Evolutionary conservation across 495 filamentous ascomycete species (phyloP), one percentile per base, ranked within the genome.

Genomic region (Apiosordaria backusii): DNA sequence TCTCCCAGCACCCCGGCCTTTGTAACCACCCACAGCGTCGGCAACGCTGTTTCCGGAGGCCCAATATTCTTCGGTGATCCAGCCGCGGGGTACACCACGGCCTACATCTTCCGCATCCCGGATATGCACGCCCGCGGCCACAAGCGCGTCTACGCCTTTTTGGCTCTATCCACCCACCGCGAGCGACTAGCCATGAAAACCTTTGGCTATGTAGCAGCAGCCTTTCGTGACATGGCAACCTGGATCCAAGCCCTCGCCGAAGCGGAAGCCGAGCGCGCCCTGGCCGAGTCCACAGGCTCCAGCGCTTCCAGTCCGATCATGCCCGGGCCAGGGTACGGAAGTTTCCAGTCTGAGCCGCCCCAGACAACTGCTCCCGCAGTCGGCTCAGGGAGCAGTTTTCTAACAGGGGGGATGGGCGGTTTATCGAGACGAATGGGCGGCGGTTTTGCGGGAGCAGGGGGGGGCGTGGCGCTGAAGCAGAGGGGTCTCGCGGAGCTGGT

Each of bases 51-150:
- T 0, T 84, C 81, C 23, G 83, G 83, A 18, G 93, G 93, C 0
- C 91, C 91, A 13, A 83, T 97, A 52, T 92, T 91, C 70, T 97
- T 97, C 68, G 92, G 92, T 24, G 93, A 97, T 70, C 83, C 89
- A 3, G 78, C 84, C 0, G 87, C 89, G 3, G 94, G 93, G 55
- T 96, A 94, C 78, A 96, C 93, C 3, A 94, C 94, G 13, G 93
- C 93, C 65, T 96, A 91, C 75, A 89, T 96, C 71, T 97, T 97
- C 75, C 91, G 92, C 23, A 89, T 97, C 10, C 87, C 89, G 19
- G 93, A 97, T 74, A 84, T 92, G 22, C 89, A 93, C 78, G 92
- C 93, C 19, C 92, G 93, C 45, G 93, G 93, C 54, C 87, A 90
- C 67, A 86, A 89, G 69, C 88, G 93, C 65, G 89, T 91, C 53